These are phyloP conservation scores for Xenosphaeropsis pyriputrescens DNA, from an alignment of 2,329 filamentous ascomycete species.

Conservation along the genomic window DNA sequence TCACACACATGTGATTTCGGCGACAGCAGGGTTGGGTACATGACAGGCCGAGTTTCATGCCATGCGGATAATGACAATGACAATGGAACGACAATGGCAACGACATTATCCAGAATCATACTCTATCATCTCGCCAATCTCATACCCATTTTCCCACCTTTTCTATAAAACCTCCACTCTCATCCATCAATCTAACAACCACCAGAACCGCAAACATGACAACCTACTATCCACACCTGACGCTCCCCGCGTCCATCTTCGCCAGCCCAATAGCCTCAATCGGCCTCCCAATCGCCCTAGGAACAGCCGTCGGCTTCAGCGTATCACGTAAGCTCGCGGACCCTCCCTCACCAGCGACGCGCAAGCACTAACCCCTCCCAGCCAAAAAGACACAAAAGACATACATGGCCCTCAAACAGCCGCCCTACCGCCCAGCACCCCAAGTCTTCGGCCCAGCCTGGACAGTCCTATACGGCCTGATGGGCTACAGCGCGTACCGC, in stretches of 20 bases:
- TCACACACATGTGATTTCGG: no score
- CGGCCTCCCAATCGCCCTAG: conserved; percentile 59
- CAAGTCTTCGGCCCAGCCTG: conserved; percentile 50
- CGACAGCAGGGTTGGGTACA: no score
- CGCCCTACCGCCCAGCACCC: conserved; percentile 44
- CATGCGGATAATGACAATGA: no score
- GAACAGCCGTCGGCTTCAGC: conserved; percentile 57
- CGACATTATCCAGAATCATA: background rate
- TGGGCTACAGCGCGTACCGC: conserved; percentile 82
- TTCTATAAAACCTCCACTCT: background rate
- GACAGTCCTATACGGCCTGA: conserved; percentile 55
- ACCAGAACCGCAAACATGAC: conserved; percentile 43
- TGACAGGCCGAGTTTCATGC: no score
- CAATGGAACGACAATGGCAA: no score
- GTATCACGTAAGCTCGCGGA: conserved; percentile 53
- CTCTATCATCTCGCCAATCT: no score
- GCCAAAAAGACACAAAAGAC: conserved; percentile 42
- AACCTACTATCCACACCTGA: conserved; percentile 63
- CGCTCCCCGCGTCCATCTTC: conserved; percentile 58
- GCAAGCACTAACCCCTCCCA: no score
- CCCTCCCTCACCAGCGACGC: no score
- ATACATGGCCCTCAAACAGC: conserved; percentile 54
- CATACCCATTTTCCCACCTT: background rate
- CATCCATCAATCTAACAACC: background rate
- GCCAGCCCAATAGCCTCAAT: conserved; percentile 58